Conservation (phyloP, 2,329 filamentous ascomycete species). For the Capronia americana region DNA sequence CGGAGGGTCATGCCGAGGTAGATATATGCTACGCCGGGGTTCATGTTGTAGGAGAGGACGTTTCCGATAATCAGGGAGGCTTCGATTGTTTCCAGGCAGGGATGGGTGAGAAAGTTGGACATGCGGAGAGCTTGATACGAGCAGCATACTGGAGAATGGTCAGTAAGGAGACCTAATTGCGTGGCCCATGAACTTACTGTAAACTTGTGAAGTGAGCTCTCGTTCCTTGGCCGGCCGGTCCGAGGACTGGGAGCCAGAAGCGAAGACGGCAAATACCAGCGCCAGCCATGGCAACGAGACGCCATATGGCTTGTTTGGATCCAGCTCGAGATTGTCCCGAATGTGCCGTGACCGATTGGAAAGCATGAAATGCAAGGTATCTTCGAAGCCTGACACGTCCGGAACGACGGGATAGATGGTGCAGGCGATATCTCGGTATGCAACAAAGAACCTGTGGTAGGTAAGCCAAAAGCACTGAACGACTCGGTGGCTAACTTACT, state of each 20-base stretch:
- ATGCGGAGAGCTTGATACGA: constrained; percentile 69
- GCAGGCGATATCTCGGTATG: constrained; percentile 64
- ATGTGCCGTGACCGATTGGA: constrained; percentile 57
- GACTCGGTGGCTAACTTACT: constrained; percentile 44
- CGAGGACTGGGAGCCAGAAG: constrained; percentile 67
- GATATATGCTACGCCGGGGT: constrained; percentile 68
- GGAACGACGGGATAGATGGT: constrained; percentile 67
- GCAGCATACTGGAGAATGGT: constrained; percentile 59
- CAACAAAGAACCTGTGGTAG: constrained; percentile 58
- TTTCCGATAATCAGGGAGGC: constrained; percentile 68
- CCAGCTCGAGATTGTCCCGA: constrained; percentile 35
- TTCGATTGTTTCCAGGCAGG: constrained; percentile 67
- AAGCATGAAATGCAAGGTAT: constrained; percentile 60
- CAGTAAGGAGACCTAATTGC: neutral
- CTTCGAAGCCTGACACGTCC: constrained; percentile 62
- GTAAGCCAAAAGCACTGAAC: neutral
- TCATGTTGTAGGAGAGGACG: constrained; percentile 68
- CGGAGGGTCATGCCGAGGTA: constrained; percentile 66
- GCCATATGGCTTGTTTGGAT: constrained; percentile 62
- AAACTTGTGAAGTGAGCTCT: constrained; percentile 69
- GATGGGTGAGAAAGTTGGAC: constrained; percentile 68
- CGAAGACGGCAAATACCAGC: constrained; percentile 67
- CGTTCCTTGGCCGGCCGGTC: constrained; percentile 64
- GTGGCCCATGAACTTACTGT: constrained; percentile 51
- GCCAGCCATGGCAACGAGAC: constrained; percentile 63